Evolutionary conservation across 371 early-diverging fungal species (phyloP).

Genomic region (Mortierella sp.): DNA sequence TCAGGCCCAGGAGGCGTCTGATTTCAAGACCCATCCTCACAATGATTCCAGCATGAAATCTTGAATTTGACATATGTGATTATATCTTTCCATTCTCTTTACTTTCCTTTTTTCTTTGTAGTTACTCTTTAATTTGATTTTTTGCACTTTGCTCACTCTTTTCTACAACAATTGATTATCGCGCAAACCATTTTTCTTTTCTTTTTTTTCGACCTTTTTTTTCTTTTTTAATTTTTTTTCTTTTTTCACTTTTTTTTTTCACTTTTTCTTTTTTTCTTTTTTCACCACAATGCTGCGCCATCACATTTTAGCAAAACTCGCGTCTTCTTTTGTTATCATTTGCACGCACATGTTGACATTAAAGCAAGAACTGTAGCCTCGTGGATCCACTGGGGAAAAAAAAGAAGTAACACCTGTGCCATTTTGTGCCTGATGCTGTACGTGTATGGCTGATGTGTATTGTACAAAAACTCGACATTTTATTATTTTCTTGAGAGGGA

Average conservation of each 20-base stretch:
- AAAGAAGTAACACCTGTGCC: background rate
- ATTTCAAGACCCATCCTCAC: background rate
- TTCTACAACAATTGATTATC: background rate
- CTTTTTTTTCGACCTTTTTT: constrained; percentile 4
- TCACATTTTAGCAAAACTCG: background rate
- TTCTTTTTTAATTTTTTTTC: background rate
- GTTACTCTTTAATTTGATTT: background rate
- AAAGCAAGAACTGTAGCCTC: background rate
- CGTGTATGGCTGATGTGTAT: background rate
- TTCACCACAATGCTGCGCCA: background rate
- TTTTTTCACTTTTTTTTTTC: constrained; percentile 11
- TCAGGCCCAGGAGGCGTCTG: background rate
- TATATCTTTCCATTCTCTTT: constrained; percentile 1
- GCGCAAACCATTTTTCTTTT: background rate
- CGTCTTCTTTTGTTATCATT: background rate
- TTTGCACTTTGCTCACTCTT: background rate
- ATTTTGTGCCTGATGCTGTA: background rate
- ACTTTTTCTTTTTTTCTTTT: background rate
- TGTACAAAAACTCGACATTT: constrained; percentile 3
- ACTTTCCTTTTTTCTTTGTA: background rate
- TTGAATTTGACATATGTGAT: background rate
- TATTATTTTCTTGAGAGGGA: background rate
- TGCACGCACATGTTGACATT: background rate
- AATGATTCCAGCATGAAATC: background rate
- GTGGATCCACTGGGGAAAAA: background rate